Base-by-base conservation (phyloP, 306 rosid species). In the Ammopiptanthus mongolicus region DNA sequence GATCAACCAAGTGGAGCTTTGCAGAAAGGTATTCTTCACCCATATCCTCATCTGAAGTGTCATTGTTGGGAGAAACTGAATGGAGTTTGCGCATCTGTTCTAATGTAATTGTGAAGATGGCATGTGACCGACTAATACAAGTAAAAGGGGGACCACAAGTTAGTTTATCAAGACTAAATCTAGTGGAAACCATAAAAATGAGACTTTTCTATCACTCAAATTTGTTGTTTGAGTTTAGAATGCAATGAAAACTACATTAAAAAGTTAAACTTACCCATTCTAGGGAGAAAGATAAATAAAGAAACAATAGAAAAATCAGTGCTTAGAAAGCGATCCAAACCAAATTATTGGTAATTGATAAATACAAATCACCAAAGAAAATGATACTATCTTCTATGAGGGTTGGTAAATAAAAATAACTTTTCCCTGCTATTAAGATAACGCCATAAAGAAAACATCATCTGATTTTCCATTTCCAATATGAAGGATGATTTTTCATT, bases 1-100 rank as follows among this genome's bases (percentile, higher is more conserved):
- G 89, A 89, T 91, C 97, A 69, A 91, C 97, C 79, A 91, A 85
- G 83, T 91, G 97, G 66, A 91, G 88, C 86, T 91, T 91, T 66
- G 94, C 92, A 65, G 92, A 89, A 78, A 91, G 85, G 72, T 91
- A 91, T 77, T 89, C 97, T 84, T 89, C 92, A 64, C 94, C 94
- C 87, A 89, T 89, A 75, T 89, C 94, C 85, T 87, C 94, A 66
- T 89, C 94, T 23, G 74, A 74, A 70, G 83, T 60, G 81, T 86
- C 92, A 81, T 77, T 84, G 72, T 86, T 81, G 8, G 88, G 74
- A 84, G 87, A 86, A 77, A 41, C 73, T 75, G 82, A 84, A 79
- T 65, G 88, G 77, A 86, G 81, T 75, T 89, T 91, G 87, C 17
- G 88, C 91, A 91, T 87, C 80, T 91, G 97, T 83, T 89, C 92